Conservation (phyloP, 2,329 filamentous ascomycete species). For the Neofusicoccum parvum region DNA sequence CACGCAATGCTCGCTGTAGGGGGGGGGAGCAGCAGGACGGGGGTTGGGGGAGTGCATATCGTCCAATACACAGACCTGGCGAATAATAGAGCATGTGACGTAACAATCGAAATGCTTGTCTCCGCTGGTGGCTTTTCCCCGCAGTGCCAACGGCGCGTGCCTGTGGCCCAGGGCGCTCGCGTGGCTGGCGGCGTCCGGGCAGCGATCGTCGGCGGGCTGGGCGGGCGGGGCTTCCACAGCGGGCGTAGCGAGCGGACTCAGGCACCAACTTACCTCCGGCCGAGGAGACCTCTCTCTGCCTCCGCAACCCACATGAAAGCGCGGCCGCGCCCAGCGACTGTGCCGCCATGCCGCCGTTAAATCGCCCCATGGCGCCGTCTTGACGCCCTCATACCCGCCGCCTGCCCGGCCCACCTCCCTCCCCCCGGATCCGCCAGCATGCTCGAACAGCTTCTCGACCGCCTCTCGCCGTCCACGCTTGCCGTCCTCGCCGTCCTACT, state of each 20-base stretch:
- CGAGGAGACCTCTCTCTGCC: not conserved
- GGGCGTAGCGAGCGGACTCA: not conserved
- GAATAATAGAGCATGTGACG: not conserved
- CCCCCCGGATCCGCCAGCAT: not conserved
- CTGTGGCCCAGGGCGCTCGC: too few relatives aligned
- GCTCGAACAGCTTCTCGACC: slow-evolving; percentile 10
- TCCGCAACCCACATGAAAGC: not conserved
- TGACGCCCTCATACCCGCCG: not conserved
- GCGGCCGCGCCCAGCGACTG: not conserved
- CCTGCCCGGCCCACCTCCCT: too few relatives aligned
- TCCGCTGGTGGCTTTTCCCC: not conserved
- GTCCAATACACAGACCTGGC: not conserved
- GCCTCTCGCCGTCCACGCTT: not conserved
- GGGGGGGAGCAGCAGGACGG: not conserved
- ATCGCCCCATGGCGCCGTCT: not conserved
- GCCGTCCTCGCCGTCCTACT: not conserved
- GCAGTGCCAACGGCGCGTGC: not conserved
- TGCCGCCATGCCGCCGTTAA: not conserved
- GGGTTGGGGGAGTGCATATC: not conserved
- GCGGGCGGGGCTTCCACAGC: not conserved
- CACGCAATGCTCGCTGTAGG: slow-evolving; percentile 48
- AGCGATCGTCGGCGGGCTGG: not conserved
- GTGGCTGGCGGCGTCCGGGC: too few relatives aligned
- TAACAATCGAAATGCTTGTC: not conserved
- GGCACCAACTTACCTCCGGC: slow-evolving; percentile 4